Percentiles rank a stretch among this genome's conserved stretches.
phyloP scores from a whole-genome alignment of 2,329 filamentous ascomycete genomes.

The Paracorniculantispora psalliotae region DNA sequence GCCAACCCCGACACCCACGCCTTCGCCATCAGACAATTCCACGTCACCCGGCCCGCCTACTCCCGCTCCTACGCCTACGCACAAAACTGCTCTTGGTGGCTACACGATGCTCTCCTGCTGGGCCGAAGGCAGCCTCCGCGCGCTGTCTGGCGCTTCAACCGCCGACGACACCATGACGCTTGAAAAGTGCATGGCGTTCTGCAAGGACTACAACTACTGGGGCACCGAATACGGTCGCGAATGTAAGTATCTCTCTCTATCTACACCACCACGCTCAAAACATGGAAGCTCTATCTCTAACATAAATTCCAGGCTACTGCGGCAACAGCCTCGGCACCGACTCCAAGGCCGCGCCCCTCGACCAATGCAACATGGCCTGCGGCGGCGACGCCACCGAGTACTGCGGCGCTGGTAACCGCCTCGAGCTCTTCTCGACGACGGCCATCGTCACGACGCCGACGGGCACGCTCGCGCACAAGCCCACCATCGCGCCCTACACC shows the following conservation, averaged over 20 bases:
- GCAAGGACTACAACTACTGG: slow-evolving; percentile 42
- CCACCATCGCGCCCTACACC: slow-evolving; percentile 27
- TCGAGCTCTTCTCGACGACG: slow-evolving; percentile 40
- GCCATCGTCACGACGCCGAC: slow-evolving; percentile 26
- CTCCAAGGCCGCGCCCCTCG: slow-evolving; percentile 24
- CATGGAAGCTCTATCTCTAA: slow-evolving; percentile 11
- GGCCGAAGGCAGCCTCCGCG: slow-evolving; percentile 42
- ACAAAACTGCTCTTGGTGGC: slow-evolving; percentile 36
- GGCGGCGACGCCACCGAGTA: slow-evolving; percentile 36
- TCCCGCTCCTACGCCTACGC: slow-evolving; percentile 21
- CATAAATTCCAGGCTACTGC: slow-evolving; percentile 36
- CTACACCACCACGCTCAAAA: neutral
- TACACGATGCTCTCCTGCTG: slow-evolving; percentile 45
- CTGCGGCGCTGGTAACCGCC: slow-evolving; percentile 38
- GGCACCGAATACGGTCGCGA: slow-evolving; percentile 49
- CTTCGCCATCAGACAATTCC: neutral
- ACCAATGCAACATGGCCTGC: slow-evolving; percentile 35
- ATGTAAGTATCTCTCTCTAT: slow-evolving; percentile 29
- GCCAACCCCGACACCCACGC: neutral
- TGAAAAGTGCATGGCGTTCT: slow-evolving; percentile 42
- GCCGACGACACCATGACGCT: slow-evolving; percentile 47
- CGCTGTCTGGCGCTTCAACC: slow-evolving; percentile 35
- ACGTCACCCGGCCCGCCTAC: slow-evolving; percentile 11
- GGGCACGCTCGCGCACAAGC: slow-evolving; percentile 23
- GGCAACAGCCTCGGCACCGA: slow-evolving; percentile 35